Percentiles rank a stretch among this genome's conserved stretches.
phyloP scores from a whole-genome alignment of 2,329 filamentous ascomycete species.

The Bertia moriformis region DNA sequence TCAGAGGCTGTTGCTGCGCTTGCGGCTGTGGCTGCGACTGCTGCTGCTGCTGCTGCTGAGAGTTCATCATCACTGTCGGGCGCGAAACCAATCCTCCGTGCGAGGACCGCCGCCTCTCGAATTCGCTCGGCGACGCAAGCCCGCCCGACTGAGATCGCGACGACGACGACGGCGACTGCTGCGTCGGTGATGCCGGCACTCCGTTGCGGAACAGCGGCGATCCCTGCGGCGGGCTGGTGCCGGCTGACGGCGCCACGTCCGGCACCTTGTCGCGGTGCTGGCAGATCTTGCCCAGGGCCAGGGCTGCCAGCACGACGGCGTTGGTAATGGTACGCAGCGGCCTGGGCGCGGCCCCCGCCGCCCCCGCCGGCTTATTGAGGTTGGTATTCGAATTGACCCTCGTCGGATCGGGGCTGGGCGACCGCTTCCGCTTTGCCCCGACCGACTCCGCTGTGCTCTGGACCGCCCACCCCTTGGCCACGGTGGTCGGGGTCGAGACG shows the following conservation, averaged over 20 bases:
- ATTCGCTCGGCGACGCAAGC: conserved; percentile 32
- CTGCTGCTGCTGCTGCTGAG: conserved; percentile 13
- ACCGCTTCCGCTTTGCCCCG: conserved; percentile 39
- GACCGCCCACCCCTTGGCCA: conserved; percentile 13
- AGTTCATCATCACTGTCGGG: conserved; percentile 8
- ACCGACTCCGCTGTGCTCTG: conserved; percentile 1
- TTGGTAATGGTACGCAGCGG: conserved; percentile 60
- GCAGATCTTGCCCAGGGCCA: conserved; percentile 79
- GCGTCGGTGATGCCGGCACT: conserved; percentile 32
- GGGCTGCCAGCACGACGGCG: conserved; percentile 66
- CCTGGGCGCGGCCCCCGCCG: no score
- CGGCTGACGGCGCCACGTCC: conserved; percentile 42
- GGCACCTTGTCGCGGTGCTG: conserved; percentile 33
- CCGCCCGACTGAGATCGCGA: conserved; percentile 30
- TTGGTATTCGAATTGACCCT: conserved; percentile 8
- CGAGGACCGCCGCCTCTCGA: conserved; percentile 26
- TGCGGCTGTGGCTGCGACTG: no score
- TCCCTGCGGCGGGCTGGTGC: conserved; percentile 21
- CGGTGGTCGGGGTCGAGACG: conserved; percentile 4
- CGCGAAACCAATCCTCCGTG: conserved; percentile 36
- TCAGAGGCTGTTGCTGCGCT: conserved; percentile 9
- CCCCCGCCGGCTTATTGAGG: conserved; percentile 26
- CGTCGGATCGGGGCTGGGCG: conserved; percentile 23
- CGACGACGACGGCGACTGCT: conserved; percentile 31
- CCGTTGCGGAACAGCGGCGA: conserved; percentile 31